Percentiles rank a stretch among this genome's conserved stretches.
These are phyloP conservation scores for Penicillium paneum DNA, from an alignment of 2,329 filamentous ascomycete genomes.

Conservation along the genomic window DNA sequence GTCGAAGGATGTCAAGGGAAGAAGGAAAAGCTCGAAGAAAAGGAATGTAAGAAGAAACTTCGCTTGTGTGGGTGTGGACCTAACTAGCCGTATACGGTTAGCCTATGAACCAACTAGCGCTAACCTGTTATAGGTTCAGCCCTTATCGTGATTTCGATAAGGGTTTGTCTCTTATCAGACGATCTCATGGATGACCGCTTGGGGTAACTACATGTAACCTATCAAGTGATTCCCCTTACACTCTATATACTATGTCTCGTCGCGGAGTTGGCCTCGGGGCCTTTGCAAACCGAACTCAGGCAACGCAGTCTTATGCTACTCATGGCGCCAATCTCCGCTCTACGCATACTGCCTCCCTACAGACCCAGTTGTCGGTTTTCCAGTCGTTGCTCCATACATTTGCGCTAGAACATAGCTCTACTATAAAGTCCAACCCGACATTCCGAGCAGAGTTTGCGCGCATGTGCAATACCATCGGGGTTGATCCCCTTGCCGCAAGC, in stretches of 20 bases:
- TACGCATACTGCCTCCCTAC: constrained; percentile 78
- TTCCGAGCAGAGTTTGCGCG: constrained; percentile 97
- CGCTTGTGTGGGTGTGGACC: constrained; percentile 35
- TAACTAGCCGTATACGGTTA: constrained; percentile 21
- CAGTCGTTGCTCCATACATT: constrained; percentile 94
- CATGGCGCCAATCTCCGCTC: constrained; percentile 86
- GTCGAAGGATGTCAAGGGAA: constrained; percentile 35
- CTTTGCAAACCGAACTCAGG: constrained; percentile 79
- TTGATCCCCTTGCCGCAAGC: constrained; percentile 81
- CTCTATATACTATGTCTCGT: constrained; percentile 41
- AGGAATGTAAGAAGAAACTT: constrained; percentile 25
- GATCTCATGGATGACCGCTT: constrained; percentile 18
- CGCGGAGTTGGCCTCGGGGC: constrained; percentile 82
- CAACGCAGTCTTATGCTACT: constrained; percentile 82
- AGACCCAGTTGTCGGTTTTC: constrained; percentile 93
- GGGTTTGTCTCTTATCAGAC: constrained; percentile 25
- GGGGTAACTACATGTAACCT: background rate
- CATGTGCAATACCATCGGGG: constrained; percentile 96
- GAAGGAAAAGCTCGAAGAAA: constrained; percentile 23
- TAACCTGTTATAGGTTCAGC: background rate
- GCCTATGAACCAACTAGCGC: background rate
- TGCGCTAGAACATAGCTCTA: constrained; percentile 87
- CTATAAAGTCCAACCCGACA: constrained; percentile 90
- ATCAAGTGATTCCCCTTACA: background rate
- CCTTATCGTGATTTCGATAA: constrained; percentile 19